Base-by-base conservation (phyloP, 2,329 filamentous ascomycete species). In the Talaromyces albobiverticillius region DNA sequence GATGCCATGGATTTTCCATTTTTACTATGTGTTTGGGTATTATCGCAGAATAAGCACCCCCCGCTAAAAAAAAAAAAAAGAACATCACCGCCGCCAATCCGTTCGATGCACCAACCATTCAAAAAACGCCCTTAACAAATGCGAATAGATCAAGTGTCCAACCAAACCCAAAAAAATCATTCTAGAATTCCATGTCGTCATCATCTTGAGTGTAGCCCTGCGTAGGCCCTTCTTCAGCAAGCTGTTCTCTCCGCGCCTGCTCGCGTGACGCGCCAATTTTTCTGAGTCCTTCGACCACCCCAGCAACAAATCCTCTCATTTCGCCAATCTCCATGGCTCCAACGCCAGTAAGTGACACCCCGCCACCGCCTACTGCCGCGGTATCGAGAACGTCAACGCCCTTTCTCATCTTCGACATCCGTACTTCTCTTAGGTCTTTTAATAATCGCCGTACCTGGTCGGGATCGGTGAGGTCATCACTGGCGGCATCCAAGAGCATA, bases 291-390 rank as follows among this genome's bases (percentile, higher is more conserved):
- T 97, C 92, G 59, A 97, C 86, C 2, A 96, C 90, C 1, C 89
- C 89, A 1, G 84, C 79, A 57, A 97, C 84, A 66, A 96, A 95
- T 0, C 85, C 86, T 63, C 93, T 82, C 53, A 86, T 89, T 75
- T 97, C 93, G 0, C 89, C 87, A 46, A 97, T 79, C 76, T 99
- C 94, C 87, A 97, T 91, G 2, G 89, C 89, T 2, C 94, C 94
- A 0, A 97, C 88, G 20, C 93, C 93, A 46, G 85, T 86, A 67
- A 88, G 76, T 54, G 88, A 81, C 53, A 90, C 82, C n/a, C 92
- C 85, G 8, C 82, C 87, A 18, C 82, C 82, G 11, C 65, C 69
- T 25, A 62, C 66, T 10, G 71, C 67, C 7, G 71, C 72, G 32
- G 67, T 67, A 63, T 91, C 88, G 47, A 95, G 73, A 36, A 85